Conservation (phyloP, 2,329 filamentous ascomycete species). For the Incumbomyces delicatus region DNA sequence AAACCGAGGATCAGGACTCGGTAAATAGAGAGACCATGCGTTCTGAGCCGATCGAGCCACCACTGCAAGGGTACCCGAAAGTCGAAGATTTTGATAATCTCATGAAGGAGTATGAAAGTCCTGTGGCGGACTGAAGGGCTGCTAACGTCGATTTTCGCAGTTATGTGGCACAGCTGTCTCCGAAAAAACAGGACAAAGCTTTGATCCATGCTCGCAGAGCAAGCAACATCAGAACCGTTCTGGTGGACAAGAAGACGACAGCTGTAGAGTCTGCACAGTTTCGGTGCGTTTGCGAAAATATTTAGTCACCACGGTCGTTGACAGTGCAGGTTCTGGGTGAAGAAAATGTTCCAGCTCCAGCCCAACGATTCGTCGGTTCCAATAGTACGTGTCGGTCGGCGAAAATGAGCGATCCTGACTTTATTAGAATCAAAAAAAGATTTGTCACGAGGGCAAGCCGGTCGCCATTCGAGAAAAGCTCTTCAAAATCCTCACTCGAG, state of each 20-base stretch:
- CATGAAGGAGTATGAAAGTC: slow-evolving; percentile 31
- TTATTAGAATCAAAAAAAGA: slow-evolving; percentile 31
- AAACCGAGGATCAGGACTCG: slow-evolving; percentile 37
- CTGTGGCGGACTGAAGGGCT: background rate
- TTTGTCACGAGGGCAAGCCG: slow-evolving; percentile 43
- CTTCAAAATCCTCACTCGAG: slow-evolving; percentile 41
- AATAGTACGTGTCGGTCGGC: slow-evolving; percentile 25
- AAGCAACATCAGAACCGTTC: slow-evolving; percentile 37
- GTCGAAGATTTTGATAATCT: slow-evolving; percentile 37
- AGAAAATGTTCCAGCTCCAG: slow-evolving; percentile 44
- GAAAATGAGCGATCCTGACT: slow-evolving; percentile 5
- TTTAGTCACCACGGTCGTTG: background rate
- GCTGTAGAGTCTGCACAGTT: slow-evolving; percentile 43
- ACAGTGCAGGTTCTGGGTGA: slow-evolving; percentile 39
- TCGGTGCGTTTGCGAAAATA: slow-evolving; percentile 25
- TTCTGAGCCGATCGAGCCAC: slow-evolving; percentile 35
- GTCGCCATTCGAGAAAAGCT: slow-evolving; percentile 43
- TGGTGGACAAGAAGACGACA: slow-evolving; percentile 41
- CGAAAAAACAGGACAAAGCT: slow-evolving; percentile 44
- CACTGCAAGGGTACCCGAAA: slow-evolving; percentile 36
- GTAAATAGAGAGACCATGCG: slow-evolving; percentile 33
- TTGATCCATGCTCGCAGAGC: slow-evolving; percentile 40
- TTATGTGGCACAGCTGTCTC: slow-evolving; percentile 40
- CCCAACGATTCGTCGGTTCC: slow-evolving; percentile 28
- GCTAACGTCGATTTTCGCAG: slow-evolving; percentile 20